These are phyloP conservation scores for Xylaria cubensis DNA, from an alignment of 495 filamentous ascomycete species.

Conservation along the genomic window DNA sequence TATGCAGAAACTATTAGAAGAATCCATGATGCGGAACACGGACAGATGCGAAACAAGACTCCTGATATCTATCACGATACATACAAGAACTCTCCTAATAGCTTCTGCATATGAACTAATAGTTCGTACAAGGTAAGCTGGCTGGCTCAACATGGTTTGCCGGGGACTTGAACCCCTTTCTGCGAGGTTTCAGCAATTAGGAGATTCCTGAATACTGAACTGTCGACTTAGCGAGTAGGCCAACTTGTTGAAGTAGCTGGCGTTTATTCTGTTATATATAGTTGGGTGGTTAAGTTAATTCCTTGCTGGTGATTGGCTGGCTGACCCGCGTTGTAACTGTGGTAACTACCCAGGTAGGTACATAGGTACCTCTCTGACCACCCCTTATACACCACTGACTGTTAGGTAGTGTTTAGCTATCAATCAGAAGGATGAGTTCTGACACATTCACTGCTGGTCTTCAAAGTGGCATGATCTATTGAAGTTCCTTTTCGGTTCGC, in stretches of 20 bases:
- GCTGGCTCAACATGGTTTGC: neutral
- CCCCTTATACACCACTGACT: neutral
- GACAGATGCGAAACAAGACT: too few species aligned
- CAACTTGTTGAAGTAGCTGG: neutral
- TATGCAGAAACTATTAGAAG: too few species aligned
- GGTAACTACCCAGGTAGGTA: neutral
- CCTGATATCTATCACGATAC: too few species aligned
- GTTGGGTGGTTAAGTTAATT: neutral
- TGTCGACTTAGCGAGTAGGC: conserved; percentile 6
- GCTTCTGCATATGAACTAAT: neutral
- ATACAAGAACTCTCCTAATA: neutral
- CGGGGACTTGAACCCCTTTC: neutral
- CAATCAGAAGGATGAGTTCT: too few species aligned
- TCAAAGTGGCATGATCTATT: neutral
- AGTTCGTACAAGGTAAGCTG: too few species aligned
- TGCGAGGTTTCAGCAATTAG: conserved; percentile 3
- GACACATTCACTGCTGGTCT: too few species aligned
- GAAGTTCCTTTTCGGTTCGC: neutral
- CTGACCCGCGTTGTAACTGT: neutral
- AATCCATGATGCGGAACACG: too few species aligned
- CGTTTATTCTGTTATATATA: neutral
- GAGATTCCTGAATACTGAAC: conserved; percentile 7
- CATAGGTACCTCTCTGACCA: neutral
- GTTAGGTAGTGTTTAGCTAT: too few species aligned
- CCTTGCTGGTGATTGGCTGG: neutral